A percentile compares a stretch with the other conserved stretches of the same genome.
phyloP scores from a whole-genome alignment of 2,329 filamentous ascomycete species.

The Alternaria ethzedia region DNA sequence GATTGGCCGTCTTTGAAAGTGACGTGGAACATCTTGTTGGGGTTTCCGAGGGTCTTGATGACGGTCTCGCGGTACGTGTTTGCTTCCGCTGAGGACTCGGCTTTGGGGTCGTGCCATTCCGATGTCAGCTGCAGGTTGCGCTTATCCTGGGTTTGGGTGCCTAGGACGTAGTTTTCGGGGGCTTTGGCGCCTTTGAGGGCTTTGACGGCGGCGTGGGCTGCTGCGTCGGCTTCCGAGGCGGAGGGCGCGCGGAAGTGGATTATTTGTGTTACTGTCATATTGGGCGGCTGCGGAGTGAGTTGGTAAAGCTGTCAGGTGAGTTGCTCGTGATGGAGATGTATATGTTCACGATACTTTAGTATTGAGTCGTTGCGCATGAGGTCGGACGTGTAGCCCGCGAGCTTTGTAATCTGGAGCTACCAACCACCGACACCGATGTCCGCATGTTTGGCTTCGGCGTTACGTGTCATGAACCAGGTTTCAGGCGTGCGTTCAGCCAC shows the following conservation, averaged over 20 bases:
- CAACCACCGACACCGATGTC: background rate
- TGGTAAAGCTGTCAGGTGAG: background rate
- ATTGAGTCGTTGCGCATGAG: background rate
- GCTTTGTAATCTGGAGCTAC: background rate
- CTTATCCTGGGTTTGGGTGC: constrained; percentile 1
- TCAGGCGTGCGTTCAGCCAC: background rate
- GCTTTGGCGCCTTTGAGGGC: constrained; percentile 8
- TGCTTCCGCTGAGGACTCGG: background rate
- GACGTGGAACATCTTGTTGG: background rate
- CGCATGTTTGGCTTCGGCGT: background rate
- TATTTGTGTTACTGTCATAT: constrained; percentile 6
- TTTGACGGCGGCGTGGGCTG: background rate
- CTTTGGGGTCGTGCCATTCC: constrained; percentile 1
- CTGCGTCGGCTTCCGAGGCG: background rate
- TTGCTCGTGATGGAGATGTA: no score
- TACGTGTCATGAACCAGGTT: background rate
- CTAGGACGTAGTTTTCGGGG: constrained; percentile 1
- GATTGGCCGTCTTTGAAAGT: background rate
- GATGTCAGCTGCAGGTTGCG: constrained; percentile 3
- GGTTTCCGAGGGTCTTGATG: background rate
- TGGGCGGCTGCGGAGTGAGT: background rate
- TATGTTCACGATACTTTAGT: background rate
- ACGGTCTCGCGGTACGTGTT: background rate
- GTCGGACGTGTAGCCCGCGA: background rate
- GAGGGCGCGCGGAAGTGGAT: constrained; percentile 1